Base-by-base conservation (phyloP, 176 grass and related monocot genomes). In the Oryza officinalis region DNA sequence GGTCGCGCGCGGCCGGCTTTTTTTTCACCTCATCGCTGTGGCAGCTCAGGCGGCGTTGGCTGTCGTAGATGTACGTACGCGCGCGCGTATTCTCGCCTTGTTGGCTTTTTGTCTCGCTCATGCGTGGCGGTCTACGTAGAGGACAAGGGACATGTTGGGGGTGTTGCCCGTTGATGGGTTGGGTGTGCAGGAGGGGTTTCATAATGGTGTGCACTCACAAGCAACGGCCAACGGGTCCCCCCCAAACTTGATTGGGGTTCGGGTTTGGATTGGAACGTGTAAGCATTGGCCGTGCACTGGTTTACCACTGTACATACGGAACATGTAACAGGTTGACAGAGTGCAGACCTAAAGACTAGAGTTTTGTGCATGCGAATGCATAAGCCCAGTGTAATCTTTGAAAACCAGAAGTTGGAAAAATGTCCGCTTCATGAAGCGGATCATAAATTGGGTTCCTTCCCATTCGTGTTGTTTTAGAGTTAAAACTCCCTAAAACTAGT, bases 91-190 rank as follows among this genome's bases (percentile, higher is more conserved):
- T 30, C 40, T n/a, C 57, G 57, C 57, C 20, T 25, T 61, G 57
- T 61, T 61, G 13, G 17, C 20, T 65, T 11, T 66, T 63, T 84
- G 20, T 13, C 74, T 67, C 45, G 22, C 57, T 61, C 22, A 61
- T 61, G 57, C 20, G 22, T 61, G 22, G 22, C n/a, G 52, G 52
- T 59, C 2, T 22, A n/a, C 17, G 54, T 85, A 85, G 66, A 31
- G 44, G 88, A 78, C 88, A 82, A 77, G 25, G 8, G 54, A 65
- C 88, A 32, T 71, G 83, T 41, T 72, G 77, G 67, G 11, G 14
- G 17, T 1, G 17, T 25, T 61, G 57, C 63, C 75, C 3, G 54
- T 26, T 35, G 33, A 63, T 63, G 85, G 85, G 27, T 4, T 40
- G 64, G 65, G 9, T 10, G 40, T 6, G 65, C 60, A 44, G 50